Evolutionary conservation across 345 rosid species (phyloP), one percentile per base, ranked within the genome.

Genomic region (Camelina hispida): DNA sequence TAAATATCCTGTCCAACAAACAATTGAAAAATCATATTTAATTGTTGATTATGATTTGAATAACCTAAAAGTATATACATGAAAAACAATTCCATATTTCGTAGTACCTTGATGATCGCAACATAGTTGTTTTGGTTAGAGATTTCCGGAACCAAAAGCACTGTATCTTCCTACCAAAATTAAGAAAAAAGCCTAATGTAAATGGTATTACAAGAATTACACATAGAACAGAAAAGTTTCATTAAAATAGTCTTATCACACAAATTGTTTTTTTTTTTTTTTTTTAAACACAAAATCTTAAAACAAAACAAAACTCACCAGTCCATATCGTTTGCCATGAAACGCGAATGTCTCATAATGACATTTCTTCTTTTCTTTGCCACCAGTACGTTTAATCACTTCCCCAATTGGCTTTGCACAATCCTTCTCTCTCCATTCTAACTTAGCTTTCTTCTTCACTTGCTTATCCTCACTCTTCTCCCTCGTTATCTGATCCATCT

Each of bases 31-130:
- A 47, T 47, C 51, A 47, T n/a, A 47, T 16, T 28, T 9, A 23
- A 20, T 43, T 43, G 48, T 40, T 51, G 34, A 66, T 16, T 32
- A 38, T 69, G 22, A 38, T 37, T 63, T 30, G 75, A 42, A 63
- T 20, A 15, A 18, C 9, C 16, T 4, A 51, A 62, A 23, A 14
- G 15, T 10, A 28, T 42, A 22, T 10, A 28, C 42, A 56, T 12
- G 1, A 20, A 12, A 1, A 17, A n/a, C 0, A 0, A 0, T 44
- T 2, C 23, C 13, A 46, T 57, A 6, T 6, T 46, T 6, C 23
- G 37, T 60, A 93, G 37, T 60, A 93, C 97, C 97, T 93, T 93
- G 64, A 93, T 89, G 56, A 93, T 88, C n/a, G 98, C 97, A 54
- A 85, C 90, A 69, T 93, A 91, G n/a, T 93, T 89, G 65, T 85